A percentile compares a stretch with the other conserved stretches of the same genome.
These are phyloP conservation scores for Lepiota venenata DNA, from an alignment of 768 basidiomycete genomes.

Conservation along the genomic window DNA sequence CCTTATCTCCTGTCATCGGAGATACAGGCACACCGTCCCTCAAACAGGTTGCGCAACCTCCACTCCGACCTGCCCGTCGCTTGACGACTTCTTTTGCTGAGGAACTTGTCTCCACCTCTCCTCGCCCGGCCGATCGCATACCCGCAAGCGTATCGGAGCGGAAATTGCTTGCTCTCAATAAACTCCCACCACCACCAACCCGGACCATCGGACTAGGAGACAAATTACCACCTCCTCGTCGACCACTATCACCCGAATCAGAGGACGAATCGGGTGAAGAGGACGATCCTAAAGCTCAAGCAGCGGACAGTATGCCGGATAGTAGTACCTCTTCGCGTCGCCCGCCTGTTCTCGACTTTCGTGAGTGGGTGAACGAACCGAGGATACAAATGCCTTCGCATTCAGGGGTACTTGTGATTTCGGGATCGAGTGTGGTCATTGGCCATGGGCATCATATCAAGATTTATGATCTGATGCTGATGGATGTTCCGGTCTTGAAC, in stretches of 20 bases:
- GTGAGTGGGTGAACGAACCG: conserved; percentile 37
- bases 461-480: conserved; percentile 54
- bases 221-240: conserved; percentile 63
- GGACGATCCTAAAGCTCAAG: conserved; percentile 45
- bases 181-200: conserved; percentile 70
- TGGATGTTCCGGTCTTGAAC: conserved; percentile 40
- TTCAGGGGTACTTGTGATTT: conserved; percentile 48
- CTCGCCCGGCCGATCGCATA: conserved; percentile 18
- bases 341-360: conserved; percentile 39
- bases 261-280: conserved; percentile 60
- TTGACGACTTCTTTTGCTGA: conserved; percentile 21
- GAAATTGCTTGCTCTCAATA: conserved; percentile 34
- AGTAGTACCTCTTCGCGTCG: conserved; percentile 63
- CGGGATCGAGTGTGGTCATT: conserved; percentile 58
- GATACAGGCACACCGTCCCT: conserved; percentile 14
- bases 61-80: conserved; percentile 46
- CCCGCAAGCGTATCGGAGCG: conserved; percentile 28
- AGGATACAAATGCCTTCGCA: conserved; percentile 60
- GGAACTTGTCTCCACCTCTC: conserved; percentile 19
- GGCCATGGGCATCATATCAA: conserved; percentile 56
- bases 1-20: conserved; percentile 12
- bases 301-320: conserved; percentile 60
- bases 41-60: conserved; percentile 27
- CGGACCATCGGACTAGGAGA: conserved; percentile 68
- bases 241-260: conserved; percentile 38